Evolutionary conservation across 257 asterid species (phyloP).

Genomic region (Galeopsis tetrahit): DNA sequence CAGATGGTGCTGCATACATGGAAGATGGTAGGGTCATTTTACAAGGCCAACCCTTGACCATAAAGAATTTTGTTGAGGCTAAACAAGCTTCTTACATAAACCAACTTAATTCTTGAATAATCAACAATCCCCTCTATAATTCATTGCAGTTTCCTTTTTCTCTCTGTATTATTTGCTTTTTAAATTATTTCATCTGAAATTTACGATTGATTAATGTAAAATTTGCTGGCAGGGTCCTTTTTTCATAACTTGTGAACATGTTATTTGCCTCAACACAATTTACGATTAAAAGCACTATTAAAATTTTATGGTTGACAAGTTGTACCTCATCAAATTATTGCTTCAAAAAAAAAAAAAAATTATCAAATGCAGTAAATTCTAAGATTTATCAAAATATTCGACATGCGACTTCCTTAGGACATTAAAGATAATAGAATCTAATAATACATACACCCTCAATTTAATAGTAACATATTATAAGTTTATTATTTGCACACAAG

Average conservation of each 20-base stretch:
- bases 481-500: too few relatives aligned
- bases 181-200: not conserved
- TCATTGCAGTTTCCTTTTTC: not conserved
- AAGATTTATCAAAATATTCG: too few relatives aligned
- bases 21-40: slow-evolving; percentile 77
- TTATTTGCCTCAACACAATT: not conserved
- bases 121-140: not conserved
- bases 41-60: slow-evolving; percentile 62
- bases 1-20: slow-evolving; percentile 92
- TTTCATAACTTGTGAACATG: not conserved
- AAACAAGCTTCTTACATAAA: slow-evolving; percentile 56
- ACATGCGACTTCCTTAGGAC: too few relatives aligned
- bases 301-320: too few relatives aligned
- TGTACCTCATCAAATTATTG: too few relatives aligned
- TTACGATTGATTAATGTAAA: not conserved
- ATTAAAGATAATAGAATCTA: too few relatives aligned
- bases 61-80: slow-evolving; percentile 61
- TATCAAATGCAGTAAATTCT: too few relatives aligned
- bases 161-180: not conserved
- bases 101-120: slow-evolving; percentile 48
- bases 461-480: too few relatives aligned
- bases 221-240: not conserved
- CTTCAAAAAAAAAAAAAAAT: too few relatives aligned
- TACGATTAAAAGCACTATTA: too few relatives aligned
- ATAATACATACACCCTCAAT: too few relatives aligned